Percentiles rank a stretch among this genome's conserved stretches.
These are phyloP conservation scores for Rusavskia elegans DNA, from an alignment of 495 filamentous ascomycete species.

Conservation along the genomic window DNA sequence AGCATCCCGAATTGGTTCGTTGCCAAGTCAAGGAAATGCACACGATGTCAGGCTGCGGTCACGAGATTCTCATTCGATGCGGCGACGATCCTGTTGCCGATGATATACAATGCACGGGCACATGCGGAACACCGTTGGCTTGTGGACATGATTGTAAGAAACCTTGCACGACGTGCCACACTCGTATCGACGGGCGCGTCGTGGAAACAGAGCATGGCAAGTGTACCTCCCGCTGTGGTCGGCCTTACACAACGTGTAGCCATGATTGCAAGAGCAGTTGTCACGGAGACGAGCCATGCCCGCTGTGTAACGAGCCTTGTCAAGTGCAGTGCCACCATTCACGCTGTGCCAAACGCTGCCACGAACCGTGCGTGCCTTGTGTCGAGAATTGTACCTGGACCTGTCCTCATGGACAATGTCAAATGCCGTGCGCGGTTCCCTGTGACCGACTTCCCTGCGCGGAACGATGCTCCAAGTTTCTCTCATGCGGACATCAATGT, in stretches of 20 bases:
- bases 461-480: conserved; percentile 35
- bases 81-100: conserved; percentile 20
- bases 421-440: conserved; percentile 49
- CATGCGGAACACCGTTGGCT: conserved; percentile 27
- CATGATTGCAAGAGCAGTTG: conserved; percentile 40
- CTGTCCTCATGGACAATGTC: conserved; percentile 41
- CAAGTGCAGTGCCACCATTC: conserved; percentile 49
- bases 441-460: conserved; percentile 53
- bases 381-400: conserved; percentile 35
- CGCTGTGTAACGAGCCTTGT: conserved; percentile 37
- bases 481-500: conserved; percentile 53
- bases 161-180: conserved; percentile 34
- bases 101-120: conserved; percentile 26
- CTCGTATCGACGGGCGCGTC: conserved; percentile 11
- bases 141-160: conserved; percentile 49
- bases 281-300: conserved; percentile 36
- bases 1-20: conserved; percentile 20
- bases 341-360: conserved; percentile 38
- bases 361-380: conserved; percentile 51
- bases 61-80: conserved; percentile 36
- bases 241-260: conserved; percentile 37
- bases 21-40: conserved; percentile 27
- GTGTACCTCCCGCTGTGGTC: conserved; percentile 38
- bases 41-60: conserved; percentile 35
- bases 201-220: conserved; percentile 25